A percentile compares a stretch with the other conserved stretches of the same genome.
These are phyloP conservation scores for Phyllostachys edulis DNA, from an alignment of 176 grass and related monocot species.

Conservation along the genomic window DNA sequence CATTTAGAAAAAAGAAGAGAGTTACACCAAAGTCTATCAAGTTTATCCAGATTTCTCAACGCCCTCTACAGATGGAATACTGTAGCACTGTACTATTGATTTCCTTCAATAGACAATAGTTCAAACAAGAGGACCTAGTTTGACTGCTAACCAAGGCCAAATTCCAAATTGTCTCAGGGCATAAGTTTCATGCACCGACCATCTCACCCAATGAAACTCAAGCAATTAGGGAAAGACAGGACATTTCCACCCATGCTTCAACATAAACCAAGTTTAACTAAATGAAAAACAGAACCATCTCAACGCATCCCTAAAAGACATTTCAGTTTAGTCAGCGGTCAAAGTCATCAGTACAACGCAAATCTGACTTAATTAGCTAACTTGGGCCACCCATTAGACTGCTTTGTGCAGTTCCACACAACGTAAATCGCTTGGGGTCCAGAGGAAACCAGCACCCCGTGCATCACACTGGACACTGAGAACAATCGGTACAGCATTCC, in stretches of 20 bases:
- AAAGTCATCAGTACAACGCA: background rate
- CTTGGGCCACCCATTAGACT: background rate
- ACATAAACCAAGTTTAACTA: background rate
- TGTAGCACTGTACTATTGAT: background rate
- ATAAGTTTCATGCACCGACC: background rate
- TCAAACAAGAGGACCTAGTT: background rate
- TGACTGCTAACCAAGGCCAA: background rate
- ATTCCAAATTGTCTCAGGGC: background rate
- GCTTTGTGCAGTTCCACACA: background rate
- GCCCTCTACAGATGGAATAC: background rate
- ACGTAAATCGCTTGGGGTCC: background rate
- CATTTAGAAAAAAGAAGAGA: background rate
- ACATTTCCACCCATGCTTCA: background rate
- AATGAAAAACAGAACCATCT: background rate
- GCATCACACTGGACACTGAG: background rate
- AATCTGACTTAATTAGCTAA: background rate
- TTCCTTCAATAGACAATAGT: background rate
- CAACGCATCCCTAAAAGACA: background rate
- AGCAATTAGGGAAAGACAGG: background rate
- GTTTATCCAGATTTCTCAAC: background rate
- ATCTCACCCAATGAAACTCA: background rate
- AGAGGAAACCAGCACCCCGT: background rate
- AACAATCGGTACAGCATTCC: background rate
- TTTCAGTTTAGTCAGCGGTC: background rate
- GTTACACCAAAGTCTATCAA: background rate